Evolutionary conservation across 2,329 filamentous ascomycete genomes (phyloP), one percentile per base, ranked within the genome.

Genomic region (Escovopsis sp.): DNA sequence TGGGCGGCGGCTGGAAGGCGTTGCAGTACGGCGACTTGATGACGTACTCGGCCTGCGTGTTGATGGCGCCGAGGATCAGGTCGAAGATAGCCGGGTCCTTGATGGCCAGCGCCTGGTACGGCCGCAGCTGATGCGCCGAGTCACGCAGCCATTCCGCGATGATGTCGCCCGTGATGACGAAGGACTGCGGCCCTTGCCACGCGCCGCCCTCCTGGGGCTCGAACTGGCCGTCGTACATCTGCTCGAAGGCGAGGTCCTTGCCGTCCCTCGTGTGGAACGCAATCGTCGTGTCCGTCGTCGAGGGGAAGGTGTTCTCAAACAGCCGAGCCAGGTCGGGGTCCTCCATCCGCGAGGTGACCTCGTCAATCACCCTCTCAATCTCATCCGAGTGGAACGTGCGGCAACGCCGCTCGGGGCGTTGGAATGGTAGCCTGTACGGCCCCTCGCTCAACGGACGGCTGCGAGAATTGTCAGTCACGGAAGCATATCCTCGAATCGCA

Each of bases 1-100:
- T 85, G 3, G 85, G 81, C 1, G 91, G 91, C 4, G 91, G 89
- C 59, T 98, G 91, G 62, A 96, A 98, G 15, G 91, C 91, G 60
- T 98, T 96, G 71, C 91, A 98, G 65, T 96, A 98, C 0, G 91
- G 91, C 1, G 84, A 87, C 54, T 85, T 77, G 48, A 96, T 94
- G 36, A 98, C 85, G 55, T 87, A 96, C 60, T 96, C 89, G 12
- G 85, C 75, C 63, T 98, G 91, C 0, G 91, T 96, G 59, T 94
- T 94, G 64, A 96, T 94, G 36, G 89, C 89, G 19, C 91, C 91
- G 1, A 93, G 67, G 26, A 98, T 86, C 42, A 98, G 67, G 48
- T 75, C 80, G 57, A 81, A 77, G 40, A 98, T 80, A 36, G 72
- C 73, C 34, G 77, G 74, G 55, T 96, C 88, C 49, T 85, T 85